Percentiles rank a stretch among this genome's conserved stretches.
Conservation (phyloP, 176 grass and related monocot species). For the Dendrocalamus sinicus region DNA sequence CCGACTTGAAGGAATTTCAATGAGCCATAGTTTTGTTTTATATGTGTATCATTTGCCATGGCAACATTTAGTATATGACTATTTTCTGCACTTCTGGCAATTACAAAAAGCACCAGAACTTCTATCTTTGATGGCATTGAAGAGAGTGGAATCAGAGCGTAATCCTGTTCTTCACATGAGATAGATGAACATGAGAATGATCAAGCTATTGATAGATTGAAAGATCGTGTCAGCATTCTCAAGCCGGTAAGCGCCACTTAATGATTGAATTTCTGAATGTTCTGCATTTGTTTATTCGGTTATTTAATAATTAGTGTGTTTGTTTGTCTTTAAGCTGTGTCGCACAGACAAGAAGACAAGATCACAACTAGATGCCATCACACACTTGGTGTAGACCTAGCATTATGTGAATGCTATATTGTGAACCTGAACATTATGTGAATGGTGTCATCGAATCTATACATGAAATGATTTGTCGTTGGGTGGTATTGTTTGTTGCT, state of each 20-base stretch:
- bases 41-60: no score
- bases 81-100: constrained; percentile 39
- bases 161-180: constrained; percentile 55
- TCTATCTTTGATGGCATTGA: constrained; percentile 92
- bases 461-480: no score
- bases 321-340: not conserved
- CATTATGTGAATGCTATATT: no score
- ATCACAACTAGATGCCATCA: no score
- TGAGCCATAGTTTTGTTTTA: no score
- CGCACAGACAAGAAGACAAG: not conserved
- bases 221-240: constrained; percentile 94
- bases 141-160: constrained; percentile 72
- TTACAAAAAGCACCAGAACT: constrained; percentile 60
- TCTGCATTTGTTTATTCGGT: not conserved
- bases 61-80: not conserved
- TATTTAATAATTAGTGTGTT: not conserved
- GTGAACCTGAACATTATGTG: no score
- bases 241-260: constrained; percentile 71
- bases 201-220: constrained; percentile 78
- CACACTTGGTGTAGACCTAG: no score
- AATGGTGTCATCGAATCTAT: no score
- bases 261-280: not conserved
- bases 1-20: no score
- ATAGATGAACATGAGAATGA: constrained; percentile 87
- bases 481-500: no score